Conservation (phyloP, 805 yeast genomes). For the Barnettozyma sucrosica region DNA sequence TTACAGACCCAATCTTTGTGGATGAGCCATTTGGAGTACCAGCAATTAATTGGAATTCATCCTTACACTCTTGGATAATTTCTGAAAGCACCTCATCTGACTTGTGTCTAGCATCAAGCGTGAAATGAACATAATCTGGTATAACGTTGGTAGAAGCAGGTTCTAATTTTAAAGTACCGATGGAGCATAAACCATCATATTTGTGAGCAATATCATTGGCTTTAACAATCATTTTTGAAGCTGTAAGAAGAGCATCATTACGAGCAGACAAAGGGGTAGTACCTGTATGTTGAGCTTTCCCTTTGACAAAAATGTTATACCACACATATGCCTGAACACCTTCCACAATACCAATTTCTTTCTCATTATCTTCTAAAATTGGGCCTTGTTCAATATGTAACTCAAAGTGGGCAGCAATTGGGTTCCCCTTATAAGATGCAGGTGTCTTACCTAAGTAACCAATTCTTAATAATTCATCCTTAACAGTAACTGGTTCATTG, state of each 20-base stretch:
- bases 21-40: constrained; percentile 7
- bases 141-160: constrained; percentile 66
- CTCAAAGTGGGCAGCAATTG: constrained; percentile 66
- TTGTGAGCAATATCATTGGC: constrained; percentile 50
- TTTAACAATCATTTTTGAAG: constrained; percentile 49
- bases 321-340: constrained; percentile 66
- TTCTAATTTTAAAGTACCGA: constrained; percentile 50
- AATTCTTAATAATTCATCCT: constrained; percentile 50
- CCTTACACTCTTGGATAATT: constrained; percentile 35
- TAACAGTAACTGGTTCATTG: constrained; percentile 42
- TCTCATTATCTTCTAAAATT: constrained; percentile 48
- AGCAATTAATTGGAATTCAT: constrained; percentile 31
- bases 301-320: constrained; percentile 51
- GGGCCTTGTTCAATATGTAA: constrained; percentile 79
- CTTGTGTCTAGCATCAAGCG: constrained; percentile 55
- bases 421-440: constrained; percentile 44
- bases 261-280: constrained; percentile 61
- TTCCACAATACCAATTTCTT: constrained; percentile 57
- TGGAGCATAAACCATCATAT: constrained; percentile 48
- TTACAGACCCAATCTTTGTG: constrained; percentile 32
- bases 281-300: constrained; percentile 69
- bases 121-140: constrained; percentile 54
- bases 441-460: constrained; percentile 53
- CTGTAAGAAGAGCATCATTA: constrained; percentile 55
- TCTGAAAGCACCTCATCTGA: constrained; percentile 36